Evolutionary conservation across 768 basidiomycete genomes (phyloP).

Genomic region (Mrakia blollopis): DNA sequence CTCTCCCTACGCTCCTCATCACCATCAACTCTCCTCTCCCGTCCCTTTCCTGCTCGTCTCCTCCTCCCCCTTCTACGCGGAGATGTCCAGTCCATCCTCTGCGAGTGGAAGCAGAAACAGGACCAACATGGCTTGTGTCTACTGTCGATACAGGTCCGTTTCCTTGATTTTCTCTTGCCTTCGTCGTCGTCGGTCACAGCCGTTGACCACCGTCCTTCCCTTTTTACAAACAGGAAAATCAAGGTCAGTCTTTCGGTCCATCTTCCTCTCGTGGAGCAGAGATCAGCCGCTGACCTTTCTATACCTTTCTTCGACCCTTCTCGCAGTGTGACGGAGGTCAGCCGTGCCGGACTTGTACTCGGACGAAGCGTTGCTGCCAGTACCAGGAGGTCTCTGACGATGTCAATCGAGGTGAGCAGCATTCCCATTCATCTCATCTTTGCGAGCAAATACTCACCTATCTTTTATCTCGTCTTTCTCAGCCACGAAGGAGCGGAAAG

Average conservation of each 20-base stretch:
- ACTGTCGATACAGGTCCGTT: constrained; percentile 41
- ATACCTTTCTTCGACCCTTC: not conserved
- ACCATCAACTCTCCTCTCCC: not conserved
- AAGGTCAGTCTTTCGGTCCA: not conserved
- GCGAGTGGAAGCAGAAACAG: constrained; percentile 17
- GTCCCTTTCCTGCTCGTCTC: not conserved
- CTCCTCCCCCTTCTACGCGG: constrained; percentile 4
- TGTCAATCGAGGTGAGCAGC: constrained; percentile 36
- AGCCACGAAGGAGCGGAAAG: constrained; percentile 40
- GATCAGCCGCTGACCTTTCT: not conserved
- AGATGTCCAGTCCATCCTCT: not conserved
- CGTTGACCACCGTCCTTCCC: not conserved
- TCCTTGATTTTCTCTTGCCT: not conserved
- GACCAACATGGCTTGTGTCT: constrained; percentile 41
- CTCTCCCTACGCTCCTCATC: constrained; percentile 3
- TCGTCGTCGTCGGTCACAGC: not conserved
- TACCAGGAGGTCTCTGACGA: constrained; percentile 42
- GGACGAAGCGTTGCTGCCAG: constrained; percentile 38
- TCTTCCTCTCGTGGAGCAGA: not conserved
- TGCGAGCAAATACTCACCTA: not conserved
- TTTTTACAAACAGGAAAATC: not conserved
- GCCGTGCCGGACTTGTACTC: constrained; percentile 41
- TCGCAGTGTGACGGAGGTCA: constrained; percentile 38
- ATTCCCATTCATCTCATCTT: not conserved
- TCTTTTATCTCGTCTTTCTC: not conserved